phyloP scores from a whole-genome alignment of 2,329 filamentous ascomycete species.

The Alternaria ventricosa region DNA sequence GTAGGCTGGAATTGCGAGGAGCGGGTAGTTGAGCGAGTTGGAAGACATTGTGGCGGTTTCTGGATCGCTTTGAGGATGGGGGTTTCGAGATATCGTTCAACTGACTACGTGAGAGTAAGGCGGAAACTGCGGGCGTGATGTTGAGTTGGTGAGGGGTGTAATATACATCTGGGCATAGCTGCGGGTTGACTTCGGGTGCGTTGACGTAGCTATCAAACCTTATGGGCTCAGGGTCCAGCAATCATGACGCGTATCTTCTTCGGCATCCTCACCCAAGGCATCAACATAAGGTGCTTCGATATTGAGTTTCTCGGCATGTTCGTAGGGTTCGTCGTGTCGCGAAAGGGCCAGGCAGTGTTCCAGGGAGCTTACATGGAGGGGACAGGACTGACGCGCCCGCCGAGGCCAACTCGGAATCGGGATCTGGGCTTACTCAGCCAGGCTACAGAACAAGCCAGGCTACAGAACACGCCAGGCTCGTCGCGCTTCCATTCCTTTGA shows the following conservation, averaged over 20 bases:
- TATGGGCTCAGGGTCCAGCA: neutral
- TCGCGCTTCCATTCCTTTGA: neutral
- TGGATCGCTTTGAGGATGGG: neutral
- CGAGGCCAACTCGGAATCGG: neutral
- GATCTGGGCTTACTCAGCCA: neutral
- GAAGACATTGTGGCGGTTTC: conserved; percentile 20
- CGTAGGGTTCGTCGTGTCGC: neutral
- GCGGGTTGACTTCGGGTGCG: neutral
- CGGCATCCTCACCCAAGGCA: neutral
- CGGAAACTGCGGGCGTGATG: neutral
- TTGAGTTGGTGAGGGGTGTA: neutral
- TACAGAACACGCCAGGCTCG: neutral
- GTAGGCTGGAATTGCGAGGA: conserved; percentile 37
- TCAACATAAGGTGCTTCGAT: neutral
- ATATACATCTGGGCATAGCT: neutral
- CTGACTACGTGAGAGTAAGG: neutral
- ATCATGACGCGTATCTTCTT: neutral
- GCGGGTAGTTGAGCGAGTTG: conserved; percentile 30
- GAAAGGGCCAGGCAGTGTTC: neutral
- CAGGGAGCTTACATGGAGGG: neutral
- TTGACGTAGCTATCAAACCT: neutral
- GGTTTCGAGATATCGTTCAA: neutral
- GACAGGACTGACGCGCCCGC: neutral
- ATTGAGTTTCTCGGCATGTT: neutral
- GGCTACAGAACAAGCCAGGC: neutral